Evolutionary conservation across 2,329 filamentous ascomycete species (phyloP), one percentile per base, ranked within the genome.

Genomic region (Paracorniculantispora psalliotae): DNA sequence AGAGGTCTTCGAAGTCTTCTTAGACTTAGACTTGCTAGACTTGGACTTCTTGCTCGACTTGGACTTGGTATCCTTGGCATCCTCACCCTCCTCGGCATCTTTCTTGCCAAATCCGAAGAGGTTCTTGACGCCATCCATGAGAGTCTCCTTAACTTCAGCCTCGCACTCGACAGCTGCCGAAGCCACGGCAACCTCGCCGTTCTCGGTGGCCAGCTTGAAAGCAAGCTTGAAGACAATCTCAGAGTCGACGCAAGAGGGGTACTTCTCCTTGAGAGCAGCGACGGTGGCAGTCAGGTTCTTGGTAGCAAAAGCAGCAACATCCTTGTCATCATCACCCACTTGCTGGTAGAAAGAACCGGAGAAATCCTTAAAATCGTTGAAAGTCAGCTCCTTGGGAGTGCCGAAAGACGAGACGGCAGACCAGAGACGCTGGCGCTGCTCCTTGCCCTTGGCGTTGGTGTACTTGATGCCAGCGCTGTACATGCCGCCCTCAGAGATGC

Each of bases 81-180:
- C 72, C 8, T 67, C 68, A n/a, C 72, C 78, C 23, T 77, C 79
- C 49, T 88, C 88, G 74, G 93, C 90, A 33, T 89, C 89, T 75
- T 96, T 96, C 68, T 90, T 90, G 26, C 93, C 94, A 70, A 97
- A 92, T 6, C 94, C 94, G 69, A 99, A 96, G 63, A 97, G 84
- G 64, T 92, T 96, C 81, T 99, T 99, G 64, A 97, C 91, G 46
- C 91, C 92, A 68, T 96, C 93, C 50, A 97, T 90, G 51, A 97
- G 83, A 54, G 88, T 87, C 63, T 90, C 90, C 71, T 92, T 91
- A 4, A 81, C 81, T 55, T 96, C 90, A 26, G 88, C 84, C 71
- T 96, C 90, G 69, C 94, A 99, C 71, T 92, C 92, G 6, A 94
- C 87, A 59, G 82, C 82, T n/a, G 89, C 89, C 66, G 85, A 85